Conservation (phyloP, 345 rosid genomes). For the Arabis alpina region DNA sequence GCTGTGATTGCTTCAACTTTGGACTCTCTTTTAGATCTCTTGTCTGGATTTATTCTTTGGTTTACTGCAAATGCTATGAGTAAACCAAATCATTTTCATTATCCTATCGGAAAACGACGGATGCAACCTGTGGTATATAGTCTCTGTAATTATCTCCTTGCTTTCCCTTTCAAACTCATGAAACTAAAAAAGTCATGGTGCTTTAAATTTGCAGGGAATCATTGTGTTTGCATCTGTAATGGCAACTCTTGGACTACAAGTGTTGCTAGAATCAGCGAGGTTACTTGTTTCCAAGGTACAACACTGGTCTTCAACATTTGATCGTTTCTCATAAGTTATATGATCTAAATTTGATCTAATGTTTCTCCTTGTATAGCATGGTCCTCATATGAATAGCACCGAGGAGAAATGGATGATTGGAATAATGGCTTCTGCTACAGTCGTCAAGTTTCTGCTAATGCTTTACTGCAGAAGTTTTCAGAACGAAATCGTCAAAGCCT, state of each 20-base stretch:
- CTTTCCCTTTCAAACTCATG: background rate
- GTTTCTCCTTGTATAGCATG: constrained; percentile 37
- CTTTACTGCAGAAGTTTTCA: constrained; percentile 56
- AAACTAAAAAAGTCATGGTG: background rate
- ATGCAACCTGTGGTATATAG: constrained; percentile 87
- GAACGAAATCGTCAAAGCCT: constrained; percentile 55
- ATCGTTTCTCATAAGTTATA: background rate
- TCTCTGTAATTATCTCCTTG: constrained; percentile 1
- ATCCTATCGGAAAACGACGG: constrained; percentile 83
- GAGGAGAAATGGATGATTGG: constrained; percentile 62
- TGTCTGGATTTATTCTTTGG: constrained; percentile 87
- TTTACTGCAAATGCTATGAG: constrained; percentile 82
- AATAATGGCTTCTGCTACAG: constrained; percentile 52
- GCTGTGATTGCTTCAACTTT: constrained; percentile 87
- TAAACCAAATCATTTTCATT: constrained; percentile 63
- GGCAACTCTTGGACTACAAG: constrained; percentile 69
- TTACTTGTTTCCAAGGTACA: constrained; percentile 51
- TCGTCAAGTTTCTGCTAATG: constrained; percentile 55
- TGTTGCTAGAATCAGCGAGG: constrained; percentile 55
- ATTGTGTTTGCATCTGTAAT: constrained; percentile 68
- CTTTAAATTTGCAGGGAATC: constrained; percentile 50
- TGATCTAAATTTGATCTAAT: background rate
- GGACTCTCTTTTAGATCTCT: constrained; percentile 82
- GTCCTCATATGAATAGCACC: constrained; percentile 37
- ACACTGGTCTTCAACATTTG: background rate